Conservation (phyloP, 805 yeast genomes). For the Myxozyma neglecta region DNA sequence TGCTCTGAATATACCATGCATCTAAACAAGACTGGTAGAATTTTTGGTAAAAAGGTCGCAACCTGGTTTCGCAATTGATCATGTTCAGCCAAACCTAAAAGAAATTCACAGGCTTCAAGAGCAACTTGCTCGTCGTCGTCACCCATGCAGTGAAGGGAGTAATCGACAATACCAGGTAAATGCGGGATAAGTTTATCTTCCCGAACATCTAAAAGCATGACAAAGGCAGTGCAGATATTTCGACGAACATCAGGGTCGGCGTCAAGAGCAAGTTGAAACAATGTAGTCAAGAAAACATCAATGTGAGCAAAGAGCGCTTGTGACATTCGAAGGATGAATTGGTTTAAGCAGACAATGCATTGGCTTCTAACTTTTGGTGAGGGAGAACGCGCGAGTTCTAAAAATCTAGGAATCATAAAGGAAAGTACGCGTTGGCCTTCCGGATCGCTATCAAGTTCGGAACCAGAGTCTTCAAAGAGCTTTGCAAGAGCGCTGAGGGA, state of each 20-base stretch:
- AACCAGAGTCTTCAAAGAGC: slow-evolving; percentile 85
- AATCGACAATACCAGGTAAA: slow-evolving; percentile 79
- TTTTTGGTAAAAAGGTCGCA: slow-evolving; percentile 55
- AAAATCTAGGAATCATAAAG: slow-evolving; percentile 63
- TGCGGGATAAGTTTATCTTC: slow-evolving; percentile 82
- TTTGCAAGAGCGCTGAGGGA: slow-evolving; percentile 79
- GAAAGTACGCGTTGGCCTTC: slow-evolving; percentile 67
- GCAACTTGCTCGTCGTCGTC: slow-evolving; percentile 70
- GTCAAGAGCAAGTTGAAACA: slow-evolving; percentile 71
- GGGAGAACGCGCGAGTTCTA: slow-evolving; percentile 49
- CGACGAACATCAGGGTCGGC: slow-evolving; percentile 60
- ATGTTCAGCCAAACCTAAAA: slow-evolving; percentile 70
- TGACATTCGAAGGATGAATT: slow-evolving; percentile 67
- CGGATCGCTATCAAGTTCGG: slow-evolving; percentile 62
- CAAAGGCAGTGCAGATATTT: slow-evolving; percentile 75
- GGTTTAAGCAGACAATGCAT: slow-evolving; percentile 71
- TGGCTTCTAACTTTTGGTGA: slow-evolving; percentile 57
- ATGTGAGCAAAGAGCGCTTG: slow-evolving; percentile 63
- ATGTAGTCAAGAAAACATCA: slow-evolving; percentile 62
- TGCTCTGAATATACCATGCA: slow-evolving; percentile 88
- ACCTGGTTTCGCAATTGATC: slow-evolving; percentile 48
- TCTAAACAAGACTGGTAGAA: slow-evolving; percentile 74
- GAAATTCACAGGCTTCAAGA: slow-evolving; percentile 89
- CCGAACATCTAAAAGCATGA: slow-evolving; percentile 66
- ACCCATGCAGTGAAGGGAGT: slow-evolving; percentile 75